Evolutionary conservation across 2,329 filamentous ascomycete species (phyloP).

Genomic region (Zymoseptoria pseudotritici): DNA sequence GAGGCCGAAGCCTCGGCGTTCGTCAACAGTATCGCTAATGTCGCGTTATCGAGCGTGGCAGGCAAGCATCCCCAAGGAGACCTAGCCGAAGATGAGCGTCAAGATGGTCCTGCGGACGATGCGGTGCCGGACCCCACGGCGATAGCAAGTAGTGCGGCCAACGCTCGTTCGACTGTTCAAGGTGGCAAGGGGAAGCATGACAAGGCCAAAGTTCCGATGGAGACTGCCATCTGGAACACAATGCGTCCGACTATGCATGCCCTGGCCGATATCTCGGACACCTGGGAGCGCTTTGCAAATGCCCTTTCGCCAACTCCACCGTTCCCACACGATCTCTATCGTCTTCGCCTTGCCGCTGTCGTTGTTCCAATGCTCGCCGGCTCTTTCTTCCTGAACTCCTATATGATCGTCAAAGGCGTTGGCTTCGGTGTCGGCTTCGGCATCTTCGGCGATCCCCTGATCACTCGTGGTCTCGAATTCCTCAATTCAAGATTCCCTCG

Average conservation of each 20-base stretch:
- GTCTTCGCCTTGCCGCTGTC: conserved; percentile 40
- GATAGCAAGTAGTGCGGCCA: conserved; percentile 46
- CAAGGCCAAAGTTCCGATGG: conserved; percentile 72
- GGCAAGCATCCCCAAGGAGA: conserved; percentile 68
- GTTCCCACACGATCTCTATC: conserved; percentile 39
- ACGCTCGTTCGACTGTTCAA: conserved; percentile 46
- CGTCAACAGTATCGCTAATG: conserved; percentile 62
- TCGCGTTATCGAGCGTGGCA: conserved; percentile 66
- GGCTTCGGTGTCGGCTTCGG: conserved; percentile 63
- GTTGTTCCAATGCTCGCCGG: conserved; percentile 37
- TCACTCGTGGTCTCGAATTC: conserved; percentile 51
- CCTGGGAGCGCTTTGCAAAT: conserved; percentile 57
- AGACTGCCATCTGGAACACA: conserved; percentile 67
- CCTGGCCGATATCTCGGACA: conserved; percentile 52
- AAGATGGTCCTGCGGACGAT: conserved; percentile 28
- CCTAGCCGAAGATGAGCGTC: conserved; percentile 42
- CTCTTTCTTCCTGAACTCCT: conserved; percentile 41
- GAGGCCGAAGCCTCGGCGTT: conserved; percentile 79
- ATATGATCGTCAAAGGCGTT: conserved; percentile 53
- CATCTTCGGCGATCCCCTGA: conserved; percentile 74
- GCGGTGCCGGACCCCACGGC: conserved; percentile 54
- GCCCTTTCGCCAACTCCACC: conserved; percentile 43
- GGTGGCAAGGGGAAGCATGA: conserved; percentile 54
- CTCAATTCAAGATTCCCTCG: conserved; percentile 57
- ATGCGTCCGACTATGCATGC: conserved; percentile 66